Base-by-base conservation (phyloP, 345 rosid species). In the Fremontodendron californicum region DNA sequence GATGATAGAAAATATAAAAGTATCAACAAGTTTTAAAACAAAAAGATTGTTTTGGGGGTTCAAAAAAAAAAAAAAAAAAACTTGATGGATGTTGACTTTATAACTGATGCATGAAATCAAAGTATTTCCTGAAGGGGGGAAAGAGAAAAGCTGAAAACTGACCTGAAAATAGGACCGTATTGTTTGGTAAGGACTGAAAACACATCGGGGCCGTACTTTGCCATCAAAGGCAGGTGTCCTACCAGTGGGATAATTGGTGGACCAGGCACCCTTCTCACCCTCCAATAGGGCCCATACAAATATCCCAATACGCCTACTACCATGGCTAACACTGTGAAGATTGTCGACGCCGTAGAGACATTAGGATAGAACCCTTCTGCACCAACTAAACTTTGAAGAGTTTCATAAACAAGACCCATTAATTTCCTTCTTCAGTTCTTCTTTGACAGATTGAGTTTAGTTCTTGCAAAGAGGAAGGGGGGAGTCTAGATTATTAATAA, bases 91-190 rank as follows among this genome's bases (percentile, higher is more conserved):
- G 39, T 68, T 45, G 73, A 68, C 54, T 68, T 68, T 23, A 43
- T 5, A 68, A 23, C 33, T 11, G 72, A 66, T 42, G 19, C 49
- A 68, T 43, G 35, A 68, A 68, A 46, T 23, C 73, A 25, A 25
- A 43, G 52, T 13, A 68, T 6, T 23, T 10, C 21, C 21, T 45
- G 55, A 27, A 45, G 73, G 2, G 9, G 5, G 35, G 4, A 7
- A 48, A 12, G 0, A 33, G 31, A 51, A 35, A 35, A 5, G 45
- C 74, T 19, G 45, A 27, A 60, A 79, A 74, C 86, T 51, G 63
- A 94, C 98, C 99, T 93, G 96, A 88, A 95, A 77, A 92, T 87
- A 57, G 98, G 96, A 51, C 99, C 96, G 81, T 93, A 92, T 46
- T 77, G 86, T 58, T 90, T 86, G 79, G 97, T 97, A 69, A 91